Base-by-base conservation (phyloP, 768 basidiomycete species). In the Pleurotus giganteus region DNA sequence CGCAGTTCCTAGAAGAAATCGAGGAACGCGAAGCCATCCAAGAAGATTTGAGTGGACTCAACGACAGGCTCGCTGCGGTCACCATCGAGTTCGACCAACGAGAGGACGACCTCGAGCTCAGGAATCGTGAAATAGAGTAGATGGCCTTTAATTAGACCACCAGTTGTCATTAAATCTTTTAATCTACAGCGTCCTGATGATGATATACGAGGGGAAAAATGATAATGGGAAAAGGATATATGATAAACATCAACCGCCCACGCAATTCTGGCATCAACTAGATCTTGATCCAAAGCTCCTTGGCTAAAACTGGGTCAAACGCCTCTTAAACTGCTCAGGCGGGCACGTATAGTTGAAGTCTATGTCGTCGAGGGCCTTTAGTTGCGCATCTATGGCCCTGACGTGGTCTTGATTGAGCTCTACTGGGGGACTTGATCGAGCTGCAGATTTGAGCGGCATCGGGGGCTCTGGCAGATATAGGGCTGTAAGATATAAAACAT, bases 91-190 rank as follows among this genome's bases (percentile, higher is more conserved):
- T 93, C 24, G 88, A 91, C 68, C 86, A 91, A 68, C 89, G 84
- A 69, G 90, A 95, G 62, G 89, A 94, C 58, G 94, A 96, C 27
- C 68, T 94, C 19, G 91, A 94, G 50, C 73, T 85, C 66, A 88
- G 89, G 73, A 80, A 80, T 54, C 74, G 79, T 56, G 91, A 93
- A 66, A 83, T 94, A 41, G 85, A 89, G 2, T 89, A 94, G 45
- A 67, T 96, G 42, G 78, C 93, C n/a, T n/a, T n/a, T n/a, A n/a
- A 4, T 72, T 71, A 4, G 88, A 93, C 63, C 88, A 91, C 64
- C 78, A 85, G n/a, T n/a, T n/a, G n/a, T n/a, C n/a, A n/a, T n/a
- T n/a, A n/a, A n/a, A n/a, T n/a, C n/a, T n/a, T n/a, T n/a, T n/a
- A n/a, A n/a, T n/a, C n/a, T n/a, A n/a, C n/a, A n/a, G n/a, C n/a